Percentiles rank a stretch among this genome's conserved stretches.
Evolutionary conservation across 805 yeast species (phyloP).

Genomic region (Teunomyces lycoperdinae): DNA sequence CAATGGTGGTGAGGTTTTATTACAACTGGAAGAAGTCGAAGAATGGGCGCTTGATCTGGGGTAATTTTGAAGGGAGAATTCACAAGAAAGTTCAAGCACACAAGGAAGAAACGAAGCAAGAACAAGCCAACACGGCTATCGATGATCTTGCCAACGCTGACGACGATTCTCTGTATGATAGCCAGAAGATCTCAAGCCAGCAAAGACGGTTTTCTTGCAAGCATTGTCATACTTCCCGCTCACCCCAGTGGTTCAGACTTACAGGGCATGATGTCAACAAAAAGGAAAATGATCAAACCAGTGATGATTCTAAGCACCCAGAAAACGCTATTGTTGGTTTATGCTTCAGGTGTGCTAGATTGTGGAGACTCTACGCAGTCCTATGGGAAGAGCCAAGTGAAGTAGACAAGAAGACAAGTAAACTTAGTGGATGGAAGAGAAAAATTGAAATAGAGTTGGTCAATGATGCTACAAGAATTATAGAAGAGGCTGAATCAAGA

Average conservation of each 20-base stretch:
- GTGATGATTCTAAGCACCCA: conserved; percentile 11
- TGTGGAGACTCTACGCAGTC: conserved; percentile 90
- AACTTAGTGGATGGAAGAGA: conserved; percentile 54
- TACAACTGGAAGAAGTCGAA: conserved; percentile 90
- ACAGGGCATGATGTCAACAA: conserved; percentile 54
- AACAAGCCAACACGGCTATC: conserved; percentile 10
- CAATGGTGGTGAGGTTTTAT: conserved; percentile 82
- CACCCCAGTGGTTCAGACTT: conserved; percentile 66
- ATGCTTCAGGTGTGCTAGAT: conserved; percentile 81
- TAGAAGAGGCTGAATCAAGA: conserved; percentile 44
- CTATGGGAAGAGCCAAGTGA: conserved; percentile 80
- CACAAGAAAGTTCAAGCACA: conserved; percentile 52
- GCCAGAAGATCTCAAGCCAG: conserved; percentile 41
- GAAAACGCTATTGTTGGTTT: conserved; percentile 51
- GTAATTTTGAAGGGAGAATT: conserved; percentile 67
- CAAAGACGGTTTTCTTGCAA: conserved; percentile 58
- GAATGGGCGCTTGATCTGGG: conserved; percentile 78
- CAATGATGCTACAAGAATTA: conserved; percentile 56
- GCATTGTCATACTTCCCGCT: conserved; percentile 59
- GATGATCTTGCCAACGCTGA: conserved; percentile 60
- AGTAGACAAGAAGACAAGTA: conserved; percentile 48
- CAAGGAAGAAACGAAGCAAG: conserved; percentile 13
- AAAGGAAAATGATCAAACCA: conserved; percentile 17
- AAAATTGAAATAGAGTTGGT: conserved; percentile 65
- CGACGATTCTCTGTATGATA: conserved; percentile 73